phyloP scores from a whole-genome alignment of 2,329 filamentous ascomycete species.

The Botrytis elliptica region DNA sequence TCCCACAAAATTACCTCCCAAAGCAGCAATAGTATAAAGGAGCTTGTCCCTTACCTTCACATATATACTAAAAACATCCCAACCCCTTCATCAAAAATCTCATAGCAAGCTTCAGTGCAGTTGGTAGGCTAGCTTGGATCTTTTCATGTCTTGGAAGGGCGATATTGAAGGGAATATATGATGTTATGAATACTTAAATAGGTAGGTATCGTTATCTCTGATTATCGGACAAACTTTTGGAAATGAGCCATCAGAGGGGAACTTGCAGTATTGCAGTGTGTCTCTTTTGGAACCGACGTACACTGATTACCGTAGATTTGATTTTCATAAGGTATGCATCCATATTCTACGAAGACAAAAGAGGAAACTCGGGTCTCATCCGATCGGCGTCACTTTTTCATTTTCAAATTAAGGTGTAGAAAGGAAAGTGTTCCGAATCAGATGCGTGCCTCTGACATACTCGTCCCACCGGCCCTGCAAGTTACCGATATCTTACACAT shows the following conservation, averaged over 20 bases:
- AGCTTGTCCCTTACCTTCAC: not conserved
- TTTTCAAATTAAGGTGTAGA: not conserved
- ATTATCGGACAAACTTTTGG: not conserved
- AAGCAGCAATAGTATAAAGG: not conserved
- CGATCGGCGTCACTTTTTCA: not conserved
- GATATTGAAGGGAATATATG: not conserved
- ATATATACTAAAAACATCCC: not conserved
- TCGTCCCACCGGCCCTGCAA: not conserved
- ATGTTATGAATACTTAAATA: not conserved
- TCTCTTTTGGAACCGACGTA: not conserved
- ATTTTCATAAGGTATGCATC: not conserved
- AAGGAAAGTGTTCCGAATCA: not conserved
- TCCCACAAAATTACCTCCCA: not conserved
- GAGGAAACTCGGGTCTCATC: not conserved
- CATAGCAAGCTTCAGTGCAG: not conserved
- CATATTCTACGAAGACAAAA: not conserved
- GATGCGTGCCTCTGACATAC: not conserved
- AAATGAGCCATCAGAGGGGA: not conserved
- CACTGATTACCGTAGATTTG: not conserved
- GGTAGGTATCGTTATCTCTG: not conserved
- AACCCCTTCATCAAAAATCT: not conserved
- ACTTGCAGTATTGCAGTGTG: not conserved
- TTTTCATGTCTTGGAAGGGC: not conserved
- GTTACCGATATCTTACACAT: not conserved
- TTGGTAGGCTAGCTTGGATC: not conserved